Evolutionary conservation across 306 rosid genomes (phyloP).

Genomic region (Rosa rugosa): DNA sequence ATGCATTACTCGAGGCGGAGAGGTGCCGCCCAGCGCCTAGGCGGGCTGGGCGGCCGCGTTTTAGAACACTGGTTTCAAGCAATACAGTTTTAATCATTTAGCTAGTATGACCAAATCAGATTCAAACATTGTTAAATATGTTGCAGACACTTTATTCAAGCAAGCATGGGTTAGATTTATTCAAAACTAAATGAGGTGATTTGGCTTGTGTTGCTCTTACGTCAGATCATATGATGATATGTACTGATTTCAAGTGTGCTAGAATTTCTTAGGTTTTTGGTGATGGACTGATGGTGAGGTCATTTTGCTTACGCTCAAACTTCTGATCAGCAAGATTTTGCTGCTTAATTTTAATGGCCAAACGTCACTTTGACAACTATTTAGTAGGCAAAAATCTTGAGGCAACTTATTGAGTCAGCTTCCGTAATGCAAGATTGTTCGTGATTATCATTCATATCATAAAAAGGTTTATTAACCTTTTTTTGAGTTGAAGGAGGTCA

Average conservation of each 20-base stretch:
- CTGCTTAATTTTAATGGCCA: neutral
- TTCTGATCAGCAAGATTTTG: neutral
- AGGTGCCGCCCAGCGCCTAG: too few relatives aligned
- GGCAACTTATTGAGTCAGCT: neutral
- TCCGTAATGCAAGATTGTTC: neutral
- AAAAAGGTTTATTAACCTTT: too few relatives aligned
- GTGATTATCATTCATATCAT: neutral
- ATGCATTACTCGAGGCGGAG: too few relatives aligned
- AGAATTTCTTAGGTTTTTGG: neutral
- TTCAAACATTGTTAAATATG: neutral
- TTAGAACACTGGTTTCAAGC: too few relatives aligned
- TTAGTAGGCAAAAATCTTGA: neutral
- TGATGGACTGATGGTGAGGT: neutral
- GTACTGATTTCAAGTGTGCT: neutral
- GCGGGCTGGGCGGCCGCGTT: too few relatives aligned
- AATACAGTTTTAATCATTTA: neutral
- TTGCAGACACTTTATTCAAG: neutral
- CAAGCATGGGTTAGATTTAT: neutral
- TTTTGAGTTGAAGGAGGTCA: too few relatives aligned
- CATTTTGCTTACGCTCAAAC: neutral
- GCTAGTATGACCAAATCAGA: neutral
- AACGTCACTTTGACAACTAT: neutral
- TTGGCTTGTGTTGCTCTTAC: neutral
- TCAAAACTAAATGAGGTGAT: neutral
- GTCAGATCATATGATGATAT: neutral